Percentiles rank a stretch among this genome's conserved stretches.
These are phyloP conservation scores for Zizania palustris DNA, from an alignment of 202 grass and related monocot species.

Conservation along the genomic window DNA sequence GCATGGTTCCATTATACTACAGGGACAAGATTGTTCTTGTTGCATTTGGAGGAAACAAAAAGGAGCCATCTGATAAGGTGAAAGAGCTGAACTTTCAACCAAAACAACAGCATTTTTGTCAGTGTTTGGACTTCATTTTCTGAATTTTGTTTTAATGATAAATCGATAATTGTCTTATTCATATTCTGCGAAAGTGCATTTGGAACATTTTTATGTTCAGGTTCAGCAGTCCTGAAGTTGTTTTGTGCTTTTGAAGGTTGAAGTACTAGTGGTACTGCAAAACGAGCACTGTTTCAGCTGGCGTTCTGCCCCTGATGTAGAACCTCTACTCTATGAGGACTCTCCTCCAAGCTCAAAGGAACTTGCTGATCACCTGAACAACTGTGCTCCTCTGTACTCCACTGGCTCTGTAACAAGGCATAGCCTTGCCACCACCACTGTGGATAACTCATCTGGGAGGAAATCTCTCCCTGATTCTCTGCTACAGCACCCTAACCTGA, in stretches of 20 bases:
- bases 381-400: slow-evolving; percentile 56
- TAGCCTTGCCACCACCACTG: slow-evolving; percentile 64
- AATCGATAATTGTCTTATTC: background rate
- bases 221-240: slow-evolving; percentile 20
- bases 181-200: slow-evolving; percentile 5
- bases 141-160: slow-evolving; percentile 24
- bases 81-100: slow-evolving; percentile 29
- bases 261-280: slow-evolving; percentile 80
- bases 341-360: slow-evolving; percentile 63
- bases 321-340: slow-evolving; percentile 67
- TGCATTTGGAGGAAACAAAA: slow-evolving; percentile 92
- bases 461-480: slow-evolving; percentile 79
- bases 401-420: slow-evolving; percentile 55
- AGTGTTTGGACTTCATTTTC: slow-evolving; percentile 23
- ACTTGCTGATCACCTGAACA: slow-evolving; percentile 57
- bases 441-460: slow-evolving; percentile 69
- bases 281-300: slow-evolving; percentile 86
- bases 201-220: slow-evolving; percentile 5
- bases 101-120: slow-evolving; percentile 11
- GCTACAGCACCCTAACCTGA: slow-evolving; percentile 49
- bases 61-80: slow-evolving; percentile 95
- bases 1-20: slow-evolving; percentile 88
- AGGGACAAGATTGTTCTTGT: slow-evolving; percentile 90
- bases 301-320: slow-evolving; percentile 81
- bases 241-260: slow-evolving; percentile 61